Evolutionary conservation across 495 filamentous ascomycete species (phyloP).

Genomic region (Opeltia flavorubescens): DNA sequence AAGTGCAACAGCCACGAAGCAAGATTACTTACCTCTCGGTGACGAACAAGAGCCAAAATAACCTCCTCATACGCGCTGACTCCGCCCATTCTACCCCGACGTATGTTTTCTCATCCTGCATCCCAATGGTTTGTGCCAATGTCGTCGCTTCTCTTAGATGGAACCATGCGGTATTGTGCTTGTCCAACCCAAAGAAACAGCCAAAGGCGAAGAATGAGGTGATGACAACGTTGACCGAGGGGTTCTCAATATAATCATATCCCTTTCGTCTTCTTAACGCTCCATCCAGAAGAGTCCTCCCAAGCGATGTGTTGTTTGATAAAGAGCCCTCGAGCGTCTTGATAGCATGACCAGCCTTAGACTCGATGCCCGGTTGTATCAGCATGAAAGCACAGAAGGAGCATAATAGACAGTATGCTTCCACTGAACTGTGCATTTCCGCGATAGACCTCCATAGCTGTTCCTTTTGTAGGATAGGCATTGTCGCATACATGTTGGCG

Average conservation of each 20-base stretch:
- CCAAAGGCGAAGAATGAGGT: conserved; percentile 75
- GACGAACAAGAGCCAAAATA: conserved; percentile 54
- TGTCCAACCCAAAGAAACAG: conserved; percentile 52
- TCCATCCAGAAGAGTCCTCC: conserved; percentile 49
- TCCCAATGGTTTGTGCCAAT: conserved; percentile 41
- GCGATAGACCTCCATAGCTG: conserved; percentile 49
- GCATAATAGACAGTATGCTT: conserved; percentile 65
- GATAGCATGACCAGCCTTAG: conserved; percentile 37
- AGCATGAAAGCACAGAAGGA: conserved; percentile 74
- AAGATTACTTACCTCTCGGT: conserved; percentile 34
- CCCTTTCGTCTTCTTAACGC: conserved; percentile 58
- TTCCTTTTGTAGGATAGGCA: conserved; percentile 64
- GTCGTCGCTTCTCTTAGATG: conserved; percentile 50
- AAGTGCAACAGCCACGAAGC: neutral
- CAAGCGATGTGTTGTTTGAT: conserved; percentile 37
- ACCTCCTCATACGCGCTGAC: conserved; percentile 35
- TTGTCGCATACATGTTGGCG: conserved; percentile 65
- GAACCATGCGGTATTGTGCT: conserved; percentile 41
- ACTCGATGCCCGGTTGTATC: conserved; percentile 63
- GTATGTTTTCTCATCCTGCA: conserved; percentile 44
- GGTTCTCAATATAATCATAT: conserved; percentile 58
- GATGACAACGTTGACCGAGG: conserved; percentile 52
- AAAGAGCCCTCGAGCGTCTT: conserved; percentile 36
- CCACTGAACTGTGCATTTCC: conserved; percentile 47
- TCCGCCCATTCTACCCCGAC: conserved; percentile 29